Evolutionary conservation across 257 asterid genomes (phyloP).

Genomic region (Rehmannia glutinosa): DNA sequence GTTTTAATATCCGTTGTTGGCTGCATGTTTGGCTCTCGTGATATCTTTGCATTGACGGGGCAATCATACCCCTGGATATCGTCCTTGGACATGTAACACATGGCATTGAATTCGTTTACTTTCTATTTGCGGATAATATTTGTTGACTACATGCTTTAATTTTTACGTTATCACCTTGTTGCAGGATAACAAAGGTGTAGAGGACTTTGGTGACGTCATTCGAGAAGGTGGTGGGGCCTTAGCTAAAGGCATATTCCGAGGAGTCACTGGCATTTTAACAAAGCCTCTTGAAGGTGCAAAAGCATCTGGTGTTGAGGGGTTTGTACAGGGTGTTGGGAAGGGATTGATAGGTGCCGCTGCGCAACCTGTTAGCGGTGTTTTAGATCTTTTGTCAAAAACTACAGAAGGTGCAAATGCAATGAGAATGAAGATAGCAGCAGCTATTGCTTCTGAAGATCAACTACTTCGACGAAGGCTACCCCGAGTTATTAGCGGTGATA

Average conservation of each 20-base stretch:
- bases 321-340: slow-evolving; percentile 99
- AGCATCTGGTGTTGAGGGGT: slow-evolving; percentile 99
- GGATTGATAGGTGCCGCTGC: slow-evolving; percentile 98
- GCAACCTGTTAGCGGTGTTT: slow-evolving; percentile 97
- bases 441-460: slow-evolving; percentile 97
- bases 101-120: not conserved
- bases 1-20: too few species aligned
- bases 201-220: slow-evolving; percentile 95
- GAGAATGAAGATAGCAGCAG: slow-evolving; percentile 96
- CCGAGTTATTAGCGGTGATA: slow-evolving; percentile 91
- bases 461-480: slow-evolving; percentile 90
- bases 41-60: not conserved
- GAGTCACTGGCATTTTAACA: slow-evolving; percentile 94
- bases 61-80: not conserved
- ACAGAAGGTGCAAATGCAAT: slow-evolving; percentile 99
- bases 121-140: not conserved
- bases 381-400: slow-evolving; percentile 94
- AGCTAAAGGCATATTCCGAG: slow-evolving; percentile 95
- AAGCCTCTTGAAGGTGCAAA: slow-evolving; percentile 99
- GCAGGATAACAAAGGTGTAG: slow-evolving; percentile 96
- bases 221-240: slow-evolving; percentile 99
- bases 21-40: too few species aligned
- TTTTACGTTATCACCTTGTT: slow-evolving; percentile 4
- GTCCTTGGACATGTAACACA: not conserved
- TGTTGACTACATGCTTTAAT: slow-evolving; percentile 10